phyloP scores from a whole-genome alignment of 2,329 filamentous ascomycete genomes.

The Orbilia quercus region DNA sequence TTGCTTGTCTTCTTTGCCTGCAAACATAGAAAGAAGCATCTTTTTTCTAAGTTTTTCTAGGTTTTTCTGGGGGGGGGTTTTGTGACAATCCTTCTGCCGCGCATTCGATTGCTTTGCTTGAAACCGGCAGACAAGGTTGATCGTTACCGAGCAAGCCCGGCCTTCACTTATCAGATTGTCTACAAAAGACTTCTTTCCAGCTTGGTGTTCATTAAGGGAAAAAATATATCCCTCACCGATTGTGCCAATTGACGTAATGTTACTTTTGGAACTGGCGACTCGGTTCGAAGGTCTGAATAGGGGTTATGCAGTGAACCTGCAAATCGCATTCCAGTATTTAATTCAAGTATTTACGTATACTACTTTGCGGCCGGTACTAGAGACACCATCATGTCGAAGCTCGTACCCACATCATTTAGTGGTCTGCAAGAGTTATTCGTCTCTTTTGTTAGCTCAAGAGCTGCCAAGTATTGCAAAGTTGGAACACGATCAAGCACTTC shows the following conservation, averaged over 20 bases:
- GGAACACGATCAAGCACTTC: too few relatives aligned
- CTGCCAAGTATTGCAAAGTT: too few relatives aligned
- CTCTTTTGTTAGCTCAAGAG: too few relatives aligned
- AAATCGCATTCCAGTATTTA: too few relatives aligned
- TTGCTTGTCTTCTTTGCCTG: too few relatives aligned
- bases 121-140: conserved; percentile 41
- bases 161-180: conserved; percentile 38
- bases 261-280: conserved; percentile 24
- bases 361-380: too few relatives aligned
- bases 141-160: conserved; percentile 6
- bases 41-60: conserved; percentile 1
- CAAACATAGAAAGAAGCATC: conserved; percentile 1
- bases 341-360: too few relatives aligned
- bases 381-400: too few relatives aligned
- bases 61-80: too few relatives aligned
- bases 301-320: too few relatives aligned
- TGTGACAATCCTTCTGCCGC: conserved; percentile 25
- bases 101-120: conserved; percentile 40
- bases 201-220: conserved; percentile 7
- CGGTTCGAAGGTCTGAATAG: conserved; percentile 24
- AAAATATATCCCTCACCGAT: conserved; percentile 51
- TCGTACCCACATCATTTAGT: too few relatives aligned
- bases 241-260: conserved; percentile 49
- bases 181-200: conserved; percentile 32
- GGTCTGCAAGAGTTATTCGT: too few relatives aligned